These are phyloP conservation scores for Knoxia roxburghii DNA, from an alignment of 257 asterid species.

Conservation along the genomic window DNA sequence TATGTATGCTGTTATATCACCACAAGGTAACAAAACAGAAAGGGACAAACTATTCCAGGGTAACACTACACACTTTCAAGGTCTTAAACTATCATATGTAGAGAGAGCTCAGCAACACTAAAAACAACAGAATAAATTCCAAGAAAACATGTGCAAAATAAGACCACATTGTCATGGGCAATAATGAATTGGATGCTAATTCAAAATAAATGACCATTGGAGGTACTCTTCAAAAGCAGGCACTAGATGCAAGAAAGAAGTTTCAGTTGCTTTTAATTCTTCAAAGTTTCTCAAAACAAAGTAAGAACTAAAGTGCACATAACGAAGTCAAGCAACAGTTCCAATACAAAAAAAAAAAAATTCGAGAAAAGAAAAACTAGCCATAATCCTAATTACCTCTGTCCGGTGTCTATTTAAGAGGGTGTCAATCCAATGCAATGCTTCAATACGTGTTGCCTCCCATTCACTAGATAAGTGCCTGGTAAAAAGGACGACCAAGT, in stretches of 20 bases:
- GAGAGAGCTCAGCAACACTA: background rate
- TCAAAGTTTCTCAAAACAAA: background rate
- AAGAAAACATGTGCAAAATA: background rate
- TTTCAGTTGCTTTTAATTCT: background rate
- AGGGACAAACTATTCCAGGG: background rate
- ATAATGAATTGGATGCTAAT: background rate
- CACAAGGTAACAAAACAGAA: background rate
- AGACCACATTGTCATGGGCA: background rate
- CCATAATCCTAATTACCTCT: conserved; percentile 46
- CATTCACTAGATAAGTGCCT: conserved; percentile 91
- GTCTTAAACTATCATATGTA: background rate
- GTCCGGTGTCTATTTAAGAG: conserved; percentile 62
- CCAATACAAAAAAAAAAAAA: background rate
- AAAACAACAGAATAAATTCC: background rate
- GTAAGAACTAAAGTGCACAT: background rate
- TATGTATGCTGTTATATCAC: background rate
- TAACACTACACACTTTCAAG: background rate
- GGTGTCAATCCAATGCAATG: conserved; percentile 85
- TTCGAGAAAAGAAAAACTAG: background rate
- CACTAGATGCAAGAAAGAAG: background rate
- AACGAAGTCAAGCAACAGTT: background rate
- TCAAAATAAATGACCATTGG: background rate
- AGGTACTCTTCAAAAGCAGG: background rate
- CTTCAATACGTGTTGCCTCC: conserved; percentile 99
- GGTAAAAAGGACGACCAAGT: conserved; percentile 19